These are phyloP conservation scores for Rhynchosporium secalis DNA, from an alignment of 2,329 filamentous ascomycete species.

Conservation along the genomic window DNA sequence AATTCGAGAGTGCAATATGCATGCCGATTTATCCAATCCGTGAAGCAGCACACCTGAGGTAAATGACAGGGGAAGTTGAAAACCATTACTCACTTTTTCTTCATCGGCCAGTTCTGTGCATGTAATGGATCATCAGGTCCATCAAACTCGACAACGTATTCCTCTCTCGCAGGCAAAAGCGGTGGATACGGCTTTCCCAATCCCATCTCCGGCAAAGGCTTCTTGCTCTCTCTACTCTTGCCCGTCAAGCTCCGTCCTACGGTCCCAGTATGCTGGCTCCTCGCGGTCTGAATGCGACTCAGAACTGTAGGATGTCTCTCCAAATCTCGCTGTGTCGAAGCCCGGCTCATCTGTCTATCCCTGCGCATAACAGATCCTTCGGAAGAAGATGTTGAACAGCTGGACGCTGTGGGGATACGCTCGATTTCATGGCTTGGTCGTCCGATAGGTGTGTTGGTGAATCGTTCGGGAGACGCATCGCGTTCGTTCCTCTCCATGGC, in stretches of 20 bases:
- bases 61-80: background rate
- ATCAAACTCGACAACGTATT: slow-evolving; percentile 84
- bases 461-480: slow-evolving; percentile 50
- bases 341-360: slow-evolving; percentile 54
- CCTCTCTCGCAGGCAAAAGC: slow-evolving; percentile 65
- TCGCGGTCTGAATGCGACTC: slow-evolving; percentile 68
- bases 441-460: slow-evolving; percentile 30
- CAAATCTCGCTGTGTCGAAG: slow-evolving; percentile 66
- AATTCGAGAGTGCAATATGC: background rate
- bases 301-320: slow-evolving; percentile 70
- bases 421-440: slow-evolving; percentile 56
- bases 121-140: slow-evolving; percentile 81
- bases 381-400: slow-evolving; percentile 51
- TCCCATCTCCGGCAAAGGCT: slow-evolving; percentile 68
- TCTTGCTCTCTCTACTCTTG: slow-evolving; percentile 52
- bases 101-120: slow-evolving; percentile 81
- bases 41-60: background rate
- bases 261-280: slow-evolving; percentile 69
- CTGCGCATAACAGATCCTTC: slow-evolving; percentile 41
- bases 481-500: slow-evolving; percentile 45
- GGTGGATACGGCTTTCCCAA: slow-evolving; percentile 75
- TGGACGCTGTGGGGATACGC: slow-evolving; percentile 56
- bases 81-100: slow-evolving; percentile 65
- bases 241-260: slow-evolving; percentile 56
- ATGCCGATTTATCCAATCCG: background rate